Conservation (phyloP, 2,329 filamentous ascomycete genomes). For the Beauveria asiatica region DNA sequence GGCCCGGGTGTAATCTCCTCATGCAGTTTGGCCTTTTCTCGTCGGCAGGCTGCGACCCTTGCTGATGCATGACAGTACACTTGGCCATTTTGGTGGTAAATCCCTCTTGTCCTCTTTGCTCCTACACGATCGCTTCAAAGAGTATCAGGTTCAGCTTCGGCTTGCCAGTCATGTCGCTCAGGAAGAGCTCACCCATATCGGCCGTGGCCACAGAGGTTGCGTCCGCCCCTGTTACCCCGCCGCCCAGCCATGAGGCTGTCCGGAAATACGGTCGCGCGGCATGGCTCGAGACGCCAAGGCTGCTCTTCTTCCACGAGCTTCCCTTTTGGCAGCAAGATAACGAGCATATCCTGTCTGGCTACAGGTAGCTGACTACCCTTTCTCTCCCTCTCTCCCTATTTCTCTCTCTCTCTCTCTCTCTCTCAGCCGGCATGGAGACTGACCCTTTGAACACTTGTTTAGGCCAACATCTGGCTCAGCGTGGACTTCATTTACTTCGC, state of each 20-base stretch:
- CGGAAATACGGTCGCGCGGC: neutral
- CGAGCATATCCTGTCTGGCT: constrained; percentile 10
- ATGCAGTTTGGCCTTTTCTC: neutral
- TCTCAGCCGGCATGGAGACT: neutral
- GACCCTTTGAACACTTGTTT: neutral
- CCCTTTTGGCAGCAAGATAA: constrained; percentile 8
- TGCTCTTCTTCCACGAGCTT: constrained; percentile 9
- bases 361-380: neutral
- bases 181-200: neutral
- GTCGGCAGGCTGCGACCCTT: neutral
- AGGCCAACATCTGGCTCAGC: constrained; percentile 11
- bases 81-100: neutral
- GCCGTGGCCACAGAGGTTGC: neutral
- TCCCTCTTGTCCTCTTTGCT: neutral
- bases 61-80: neutral
- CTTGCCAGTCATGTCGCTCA: neutral
- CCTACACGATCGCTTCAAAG: too few species aligned
- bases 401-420: too few species aligned
- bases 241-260: neutral
- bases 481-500: constrained; percentile 1
- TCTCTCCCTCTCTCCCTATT: too few species aligned
- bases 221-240: neutral
- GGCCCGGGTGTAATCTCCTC: neutral
- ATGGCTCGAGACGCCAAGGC: constrained; percentile 4
- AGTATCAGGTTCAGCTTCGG: too few species aligned